A percentile compares a stretch with the other conserved stretches of the same genome.
Conservation (phyloP, 345 rosid species). For the Eucalyptus pumila region DNA sequence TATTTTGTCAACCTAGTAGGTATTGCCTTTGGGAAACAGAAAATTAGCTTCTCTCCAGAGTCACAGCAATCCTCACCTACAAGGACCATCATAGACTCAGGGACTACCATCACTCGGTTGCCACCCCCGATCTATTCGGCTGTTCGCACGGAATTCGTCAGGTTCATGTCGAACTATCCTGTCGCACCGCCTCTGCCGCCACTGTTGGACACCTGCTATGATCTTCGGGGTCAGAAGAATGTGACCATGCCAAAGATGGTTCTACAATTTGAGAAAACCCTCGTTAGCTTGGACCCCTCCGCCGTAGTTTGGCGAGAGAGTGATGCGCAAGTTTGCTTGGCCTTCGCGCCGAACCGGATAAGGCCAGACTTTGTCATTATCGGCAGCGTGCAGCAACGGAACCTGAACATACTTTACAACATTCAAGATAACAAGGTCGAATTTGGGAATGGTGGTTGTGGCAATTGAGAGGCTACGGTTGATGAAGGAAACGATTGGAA, state of each 20-base stretch:
- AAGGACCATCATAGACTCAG: constrained; percentile 1
- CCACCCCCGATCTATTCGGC: neutral
- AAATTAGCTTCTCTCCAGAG: neutral
- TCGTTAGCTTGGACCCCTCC: too few species aligned
- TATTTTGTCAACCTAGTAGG: constrained; percentile 1
- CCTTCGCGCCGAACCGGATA: too few species aligned
- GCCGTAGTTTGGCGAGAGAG: too few species aligned
- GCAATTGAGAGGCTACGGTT: too few species aligned
- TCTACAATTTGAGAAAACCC: too few species aligned
- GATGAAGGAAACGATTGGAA: too few species aligned
- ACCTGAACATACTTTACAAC: too few species aligned
- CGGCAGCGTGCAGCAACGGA: too few species aligned
- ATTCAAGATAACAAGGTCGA: too few species aligned
- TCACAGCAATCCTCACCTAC: neutral
- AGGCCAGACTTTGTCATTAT: too few species aligned
- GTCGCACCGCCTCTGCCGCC: neutral
- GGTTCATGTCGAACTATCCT: neutral
- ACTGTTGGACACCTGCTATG: constrained; percentile 2
- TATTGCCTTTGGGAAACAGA: neutral
- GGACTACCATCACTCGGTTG: constrained; percentile 1
- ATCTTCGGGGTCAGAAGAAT: neutral
- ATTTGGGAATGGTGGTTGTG: too few species aligned
- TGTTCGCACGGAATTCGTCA: neutral
- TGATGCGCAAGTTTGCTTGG: too few species aligned
- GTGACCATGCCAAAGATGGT: neutral